Evolutionary conservation across 208 protist species (phyloP).

Genomic region (Crithidia sp.): DNA sequence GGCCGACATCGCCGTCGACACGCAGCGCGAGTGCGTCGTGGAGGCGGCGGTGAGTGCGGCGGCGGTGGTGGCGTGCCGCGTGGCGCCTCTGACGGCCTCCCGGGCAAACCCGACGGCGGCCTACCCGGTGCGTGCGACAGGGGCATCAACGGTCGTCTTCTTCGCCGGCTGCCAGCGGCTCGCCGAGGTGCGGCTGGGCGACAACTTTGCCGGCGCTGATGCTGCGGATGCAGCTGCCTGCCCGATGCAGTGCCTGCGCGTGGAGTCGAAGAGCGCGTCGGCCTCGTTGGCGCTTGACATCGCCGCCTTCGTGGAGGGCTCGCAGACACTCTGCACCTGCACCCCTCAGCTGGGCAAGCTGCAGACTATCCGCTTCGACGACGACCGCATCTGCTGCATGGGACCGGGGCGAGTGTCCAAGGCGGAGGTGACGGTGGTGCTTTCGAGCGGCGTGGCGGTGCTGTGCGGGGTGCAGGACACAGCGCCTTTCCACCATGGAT

Average conservation of each 20-base stretch:
- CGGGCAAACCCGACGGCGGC: slow-evolving; percentile 4
- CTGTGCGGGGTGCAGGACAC: slow-evolving; percentile 38
- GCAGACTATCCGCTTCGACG: slow-evolving; percentile 45
- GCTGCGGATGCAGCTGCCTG: slow-evolving; percentile 11
- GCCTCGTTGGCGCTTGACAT: slow-evolving; percentile 25
- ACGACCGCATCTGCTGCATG: slow-evolving; percentile 40
- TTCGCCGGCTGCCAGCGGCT: slow-evolving; percentile 58
- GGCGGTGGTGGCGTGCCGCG: slow-evolving; percentile 44
- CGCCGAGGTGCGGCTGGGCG: slow-evolving; percentile 43
- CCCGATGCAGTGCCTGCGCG: slow-evolving; percentile 43
- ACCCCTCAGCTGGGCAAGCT: slow-evolving; percentile 35
- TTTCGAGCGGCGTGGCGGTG: slow-evolving; percentile 51
- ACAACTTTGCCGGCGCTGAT: slow-evolving; percentile 1
- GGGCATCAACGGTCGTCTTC: slow-evolving; percentile 43
- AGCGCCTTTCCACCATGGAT: neutral
- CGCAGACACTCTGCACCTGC: slow-evolving; percentile 36
- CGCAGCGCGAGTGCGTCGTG: slow-evolving; percentile 34
- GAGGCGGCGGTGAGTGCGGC: slow-evolving; percentile 31
- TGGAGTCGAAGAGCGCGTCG: slow-evolving; percentile 2
- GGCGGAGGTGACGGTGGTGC: slow-evolving; percentile 61
- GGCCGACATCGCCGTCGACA: slow-evolving; percentile 24
- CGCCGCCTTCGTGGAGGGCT: slow-evolving; percentile 33
- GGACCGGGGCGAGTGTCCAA: slow-evolving; percentile 39
- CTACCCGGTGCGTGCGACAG: slow-evolving; percentile 11
- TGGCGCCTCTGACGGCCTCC: slow-evolving; percentile 31